Base-by-base conservation (phyloP, 768 basidiomycete species). In the Termitomyces sp. region DNA sequence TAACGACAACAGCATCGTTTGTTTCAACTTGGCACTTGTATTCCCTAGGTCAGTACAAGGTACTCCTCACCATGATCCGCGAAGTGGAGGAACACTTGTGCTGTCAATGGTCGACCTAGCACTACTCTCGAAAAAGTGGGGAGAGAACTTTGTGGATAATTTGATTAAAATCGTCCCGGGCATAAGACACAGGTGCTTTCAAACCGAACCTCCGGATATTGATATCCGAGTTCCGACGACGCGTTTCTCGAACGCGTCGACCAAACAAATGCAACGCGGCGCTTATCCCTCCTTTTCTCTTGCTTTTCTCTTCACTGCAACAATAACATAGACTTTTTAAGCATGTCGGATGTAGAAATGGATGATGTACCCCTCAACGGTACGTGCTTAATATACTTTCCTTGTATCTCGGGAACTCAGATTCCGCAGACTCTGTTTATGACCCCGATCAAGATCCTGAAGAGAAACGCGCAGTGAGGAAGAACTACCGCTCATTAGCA, bases 391-490 rank as follows among this genome's bases (percentile, higher is more conserved):
- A 23, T 18, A 48, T 12, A 32, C 35, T 13, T 15, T 10, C 20
- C 32, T 3, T 15, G 11, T 5, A 31, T 59, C 18, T 32, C 20
- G 15, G 12, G 7, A 2, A 23, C 39, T 25, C 41, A 16, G 32
- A 45, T 13, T 46, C 35, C 38, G 43, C 48, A 64, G 75, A 73
- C 47, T 68, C 79, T 16, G 72, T 77, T 12, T 94, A 90, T 64
- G 89, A 94, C 64, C 91, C 91, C 10, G 89, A 94, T 67, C 91
- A 94, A 66, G 81, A 93, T 73, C 83, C 86, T 5, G 85, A 88
- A 57, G 86, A 89, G 66, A 86, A 88, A 68, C 84, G 92, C 59
- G 76, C 76, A 38, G 73, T 94, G 7, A 78, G 92, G 40, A 84
- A 85, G 65, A 75, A 82, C 59, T 94, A 93, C 64, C 85, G 93